phyloP scores from a whole-genome alignment of 2,329 filamentous ascomycete species.

The Penicillium oxalicum region DNA sequence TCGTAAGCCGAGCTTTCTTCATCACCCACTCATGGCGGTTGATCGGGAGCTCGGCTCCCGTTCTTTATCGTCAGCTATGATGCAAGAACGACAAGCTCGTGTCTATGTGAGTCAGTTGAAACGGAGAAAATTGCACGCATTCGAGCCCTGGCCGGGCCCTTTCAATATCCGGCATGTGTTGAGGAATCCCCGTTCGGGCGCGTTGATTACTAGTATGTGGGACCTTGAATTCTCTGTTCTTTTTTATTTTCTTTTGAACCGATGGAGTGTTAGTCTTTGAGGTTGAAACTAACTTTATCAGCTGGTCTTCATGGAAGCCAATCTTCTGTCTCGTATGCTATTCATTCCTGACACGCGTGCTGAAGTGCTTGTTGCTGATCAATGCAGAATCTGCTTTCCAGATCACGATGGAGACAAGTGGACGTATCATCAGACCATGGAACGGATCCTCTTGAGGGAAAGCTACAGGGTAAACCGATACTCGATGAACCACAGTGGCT shows the following conservation, averaged over 20 bases:
- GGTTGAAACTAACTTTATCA: neutral
- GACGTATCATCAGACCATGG: conserved; percentile 31
- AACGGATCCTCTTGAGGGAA: conserved; percentile 29
- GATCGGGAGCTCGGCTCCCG: conserved; percentile 27
- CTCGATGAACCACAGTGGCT: neutral
- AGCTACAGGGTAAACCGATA: conserved; percentile 25
- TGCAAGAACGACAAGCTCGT: conserved; percentile 24
- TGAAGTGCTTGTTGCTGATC: neutral
- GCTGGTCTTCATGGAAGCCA: conserved; percentile 26
- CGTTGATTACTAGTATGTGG: conserved; percentile 33
- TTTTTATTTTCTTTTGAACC: too few species aligned
- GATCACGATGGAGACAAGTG: conserved; percentile 27
- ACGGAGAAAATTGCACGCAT: conserved; percentile 26
- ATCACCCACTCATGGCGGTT: conserved; percentile 25
- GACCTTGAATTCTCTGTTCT: too few species aligned
- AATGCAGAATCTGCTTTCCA: conserved; percentile 26
- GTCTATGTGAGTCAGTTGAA: conserved; percentile 30
- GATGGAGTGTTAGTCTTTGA: too few species aligned
- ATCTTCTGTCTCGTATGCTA: conserved; percentile 30
- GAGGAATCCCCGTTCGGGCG: conserved; percentile 31
- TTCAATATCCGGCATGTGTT: conserved; percentile 29
- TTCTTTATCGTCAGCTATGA: conserved; percentile 13
- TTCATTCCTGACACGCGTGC: neutral
- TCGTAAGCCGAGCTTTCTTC: conserved; percentile 24
- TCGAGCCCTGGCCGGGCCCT: conserved; percentile 23